A percentile compares a stretch with the other conserved stretches of the same genome.
Conservation (phyloP, 129 eudicot species). For the Helichrysum umbraculigerum region DNA sequence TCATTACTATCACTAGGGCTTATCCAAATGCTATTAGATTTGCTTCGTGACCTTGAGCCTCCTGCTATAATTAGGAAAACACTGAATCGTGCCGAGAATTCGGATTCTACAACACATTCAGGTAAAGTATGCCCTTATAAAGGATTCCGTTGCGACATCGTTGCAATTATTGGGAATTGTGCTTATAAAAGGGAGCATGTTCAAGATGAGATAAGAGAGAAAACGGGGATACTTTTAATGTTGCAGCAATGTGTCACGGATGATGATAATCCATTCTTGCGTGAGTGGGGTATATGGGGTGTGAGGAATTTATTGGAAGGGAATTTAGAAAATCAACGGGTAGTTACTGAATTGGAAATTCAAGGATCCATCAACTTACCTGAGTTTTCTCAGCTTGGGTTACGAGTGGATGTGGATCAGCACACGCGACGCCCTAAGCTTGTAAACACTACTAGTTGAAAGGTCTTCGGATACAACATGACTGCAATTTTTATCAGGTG, state of each 20-base stretch:
- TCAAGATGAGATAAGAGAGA: conserved; percentile 66
- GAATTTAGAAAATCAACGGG: conserved; percentile 57
- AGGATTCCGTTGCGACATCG: conserved; percentile 82
- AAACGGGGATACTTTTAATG: conserved; percentile 62
- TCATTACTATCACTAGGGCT: conserved; percentile 56
- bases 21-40: conserved; percentile 50
- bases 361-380: conserved; percentile 78
- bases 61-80: conserved; percentile 67
- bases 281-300: conserved; percentile 87
- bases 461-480: neutral
- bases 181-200: conserved; percentile 53
- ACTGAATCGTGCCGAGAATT: conserved; percentile 26
- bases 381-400: conserved; percentile 62
- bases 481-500: neutral
- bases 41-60: conserved; percentile 71
- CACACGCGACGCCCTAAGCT: conserved; percentile 71
- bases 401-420: conserved; percentile 79
- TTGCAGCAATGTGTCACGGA: conserved; percentile 79
- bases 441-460: conserved; percentile 51
- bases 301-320: conserved; percentile 73
- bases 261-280: conserved; percentile 81
- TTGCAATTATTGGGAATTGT: conserved; percentile 75
- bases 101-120: conserved; percentile 28
- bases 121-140: conserved; percentile 67
- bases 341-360: conserved; percentile 74